These are phyloP conservation scores for Arthromyces matolae DNA, from an alignment of 768 basidiomycete species.

Conservation along the genomic window DNA sequence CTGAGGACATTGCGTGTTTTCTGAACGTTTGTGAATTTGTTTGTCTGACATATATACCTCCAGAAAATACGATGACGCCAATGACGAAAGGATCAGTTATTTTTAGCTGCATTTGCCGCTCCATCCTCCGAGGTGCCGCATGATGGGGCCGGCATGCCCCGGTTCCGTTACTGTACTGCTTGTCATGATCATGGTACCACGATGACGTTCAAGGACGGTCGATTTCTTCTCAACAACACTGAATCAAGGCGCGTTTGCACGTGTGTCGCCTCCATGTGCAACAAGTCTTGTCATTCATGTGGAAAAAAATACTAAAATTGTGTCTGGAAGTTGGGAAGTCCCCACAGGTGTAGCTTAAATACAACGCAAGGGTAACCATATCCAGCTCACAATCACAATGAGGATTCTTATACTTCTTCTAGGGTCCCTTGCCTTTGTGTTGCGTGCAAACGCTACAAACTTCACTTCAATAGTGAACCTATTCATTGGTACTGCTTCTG, in stretches of 20 bases:
- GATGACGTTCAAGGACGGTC: no score
- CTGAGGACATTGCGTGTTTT: constrained; percentile 5
- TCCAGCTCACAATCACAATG: neutral
- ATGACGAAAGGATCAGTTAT: constrained; percentile 1
- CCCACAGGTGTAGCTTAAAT: neutral
- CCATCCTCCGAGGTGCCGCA: no score
- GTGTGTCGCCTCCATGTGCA: constrained; percentile 6
- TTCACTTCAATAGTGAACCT: constrained; percentile 46
- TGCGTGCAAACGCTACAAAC: constrained; percentile 18
- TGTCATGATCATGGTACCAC: no score
- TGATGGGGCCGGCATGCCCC: no score
- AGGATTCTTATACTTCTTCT: neutral
- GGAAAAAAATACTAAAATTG: no score
- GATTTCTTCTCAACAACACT: neutral
- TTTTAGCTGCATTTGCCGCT: neutral
- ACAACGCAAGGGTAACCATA: neutral
- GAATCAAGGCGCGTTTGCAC: neutral
- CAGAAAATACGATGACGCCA: neutral
- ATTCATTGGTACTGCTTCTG: constrained; percentile 48
- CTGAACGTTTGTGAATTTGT: no score
- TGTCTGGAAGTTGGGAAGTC: neutral
- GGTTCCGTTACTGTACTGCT: no score
- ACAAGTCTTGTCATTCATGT: no score
- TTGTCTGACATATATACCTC: no score
- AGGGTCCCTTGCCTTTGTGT: neutral